Conservation (phyloP, 2,329 filamentous ascomycete genomes). For the Beauveria sp. region DNA sequence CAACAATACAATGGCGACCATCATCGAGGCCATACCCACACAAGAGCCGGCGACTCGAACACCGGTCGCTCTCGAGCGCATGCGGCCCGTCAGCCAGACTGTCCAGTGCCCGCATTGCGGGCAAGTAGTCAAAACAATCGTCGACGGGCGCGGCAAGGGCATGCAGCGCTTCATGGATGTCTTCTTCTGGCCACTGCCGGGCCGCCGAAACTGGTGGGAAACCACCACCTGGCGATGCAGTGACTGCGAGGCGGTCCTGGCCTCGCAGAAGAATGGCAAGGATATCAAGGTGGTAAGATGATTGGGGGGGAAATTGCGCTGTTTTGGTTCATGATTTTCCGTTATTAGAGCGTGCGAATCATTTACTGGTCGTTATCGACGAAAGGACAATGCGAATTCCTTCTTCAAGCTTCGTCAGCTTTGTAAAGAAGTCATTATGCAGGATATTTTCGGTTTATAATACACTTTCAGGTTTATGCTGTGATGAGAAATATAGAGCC, state of each 20-base stretch:
- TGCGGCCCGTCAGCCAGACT: slow-evolving; percentile 13
- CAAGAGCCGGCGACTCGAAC: neutral
- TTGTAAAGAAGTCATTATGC: neutral
- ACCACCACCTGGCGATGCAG: slow-evolving; percentile 18
- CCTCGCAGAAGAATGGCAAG: slow-evolving; percentile 13
- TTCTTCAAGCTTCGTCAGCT: too few relatives aligned
- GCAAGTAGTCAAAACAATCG: slow-evolving; percentile 14
- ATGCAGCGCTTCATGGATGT: slow-evolving; percentile 22
- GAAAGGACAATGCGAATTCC: too few relatives aligned
- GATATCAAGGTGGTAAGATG: neutral
- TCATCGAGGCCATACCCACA: neutral
- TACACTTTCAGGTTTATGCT: too few relatives aligned
- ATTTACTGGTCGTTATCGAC: neutral
- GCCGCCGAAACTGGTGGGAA: slow-evolving; percentile 13
- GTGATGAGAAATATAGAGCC: too few relatives aligned
- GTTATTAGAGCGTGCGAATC: neutral
- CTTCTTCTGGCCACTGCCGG: slow-evolving; percentile 21
- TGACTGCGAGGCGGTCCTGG: slow-evolving; percentile 18
- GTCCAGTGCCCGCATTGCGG: slow-evolving; percentile 22
- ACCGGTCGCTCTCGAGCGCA: neutral
- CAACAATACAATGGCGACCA: neutral
- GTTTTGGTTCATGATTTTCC: neutral
- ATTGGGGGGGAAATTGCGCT: too few relatives aligned
- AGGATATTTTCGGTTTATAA: too few relatives aligned
- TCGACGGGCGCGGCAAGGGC: slow-evolving; percentile 16